Base-by-base conservation (phyloP, 805 yeast species). In the baker's yeast (Saccharomyces cerevisiae) region DNA sequence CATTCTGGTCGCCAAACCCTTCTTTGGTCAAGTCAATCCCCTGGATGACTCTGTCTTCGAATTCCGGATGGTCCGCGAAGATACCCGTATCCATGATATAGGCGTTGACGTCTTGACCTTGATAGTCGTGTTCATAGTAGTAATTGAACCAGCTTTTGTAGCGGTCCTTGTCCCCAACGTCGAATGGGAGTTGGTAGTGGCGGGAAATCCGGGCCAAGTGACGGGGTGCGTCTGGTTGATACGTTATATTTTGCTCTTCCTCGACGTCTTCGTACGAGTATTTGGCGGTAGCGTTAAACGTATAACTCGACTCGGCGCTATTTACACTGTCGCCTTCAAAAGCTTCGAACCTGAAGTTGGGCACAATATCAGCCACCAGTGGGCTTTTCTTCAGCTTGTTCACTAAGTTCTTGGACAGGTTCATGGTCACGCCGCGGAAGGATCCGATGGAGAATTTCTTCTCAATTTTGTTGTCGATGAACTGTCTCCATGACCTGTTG, bases 71-170 rank as follows among this genome's bases (percentile, higher is more conserved):
- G 6, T 74, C 76, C 11, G 74, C 74, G 58, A 70, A 72, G n/a
- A 87, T 82, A 13, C 98, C 97, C 1, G 96, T 86, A 69, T 90
- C 97, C 53, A 89, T 76, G 47, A 91, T 80, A 66, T 90, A 90
- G 0, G 84, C 92, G 53, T 79, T 79, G 2, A 88, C 87, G 46
- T 77, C 80, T 51, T 73, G 72, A 0, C 96, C 96, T 48, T 69
- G 67, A 27, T 67, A 67, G 0, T 70, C 67, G 0, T 65, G 64
- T 49, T 81, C 79, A 61, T 78, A 86, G 55, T 72, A 70, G 63
- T 80, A 87, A 14, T 75, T 66, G 22, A 72, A 70, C 30, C 63
- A 41, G 3, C 65, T 69, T 9, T 65, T 64, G 10, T 61, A 53
- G 5, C 46, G 51, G 5, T 55, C 54, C 6, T 50, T 57, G 48